Evolutionary conservation across 345 rosid genomes (phyloP), one percentile per base, ranked within the genome.

Genomic region (Diplotaxis tenuifolia): DNA sequence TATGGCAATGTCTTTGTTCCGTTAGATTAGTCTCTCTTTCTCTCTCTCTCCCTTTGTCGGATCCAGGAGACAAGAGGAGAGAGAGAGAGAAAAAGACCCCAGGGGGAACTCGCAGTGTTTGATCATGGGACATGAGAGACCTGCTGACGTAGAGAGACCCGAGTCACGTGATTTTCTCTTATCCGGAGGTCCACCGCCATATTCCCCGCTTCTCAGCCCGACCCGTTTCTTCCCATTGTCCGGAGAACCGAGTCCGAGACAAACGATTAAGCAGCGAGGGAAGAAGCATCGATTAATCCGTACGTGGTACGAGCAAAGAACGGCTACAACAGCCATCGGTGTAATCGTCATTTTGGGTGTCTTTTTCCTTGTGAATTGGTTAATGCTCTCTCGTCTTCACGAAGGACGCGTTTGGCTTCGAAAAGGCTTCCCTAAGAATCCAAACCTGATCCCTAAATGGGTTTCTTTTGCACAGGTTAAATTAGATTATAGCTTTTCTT

Each of bases 291-390:
- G 81, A 72, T 66, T 49, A 2, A 79, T 74, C 61, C 81, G 68
- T 50, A 62, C 56, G 32, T 88, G 92, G 89, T 74, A 82, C 67
- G 81, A 81, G 34, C 82, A 60, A 73, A 83, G 64, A 45, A 77
- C 79, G 66, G 79, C 84, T 27, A 80, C 79, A 67, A 75, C 84
- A 49, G 42, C 84, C 4, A 63, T 87, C 14, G 77, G 56, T 23
- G 42, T 82, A 57, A 50, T 83, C 79, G 77, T 72, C 3, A 81
- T 91, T 86, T 56, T 88, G 75, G 80, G 72, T 60, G 82, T 86
- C 63, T 91, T 88, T 72, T 86, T 86, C 63, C 42, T 91, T 23
- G 75, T 86, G 31, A 87, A 91, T 78, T 88, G 89, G 87, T 78
- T 82, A 32, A 83, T 91, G 96, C 77, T 91, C 49, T 74, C 78